A percentile compares a stretch with the other conserved stretches of the same genome.
Evolutionary conservation across 2,329 filamentous ascomycete species (phyloP).

Genomic region (Cladosporium sp.): DNA sequence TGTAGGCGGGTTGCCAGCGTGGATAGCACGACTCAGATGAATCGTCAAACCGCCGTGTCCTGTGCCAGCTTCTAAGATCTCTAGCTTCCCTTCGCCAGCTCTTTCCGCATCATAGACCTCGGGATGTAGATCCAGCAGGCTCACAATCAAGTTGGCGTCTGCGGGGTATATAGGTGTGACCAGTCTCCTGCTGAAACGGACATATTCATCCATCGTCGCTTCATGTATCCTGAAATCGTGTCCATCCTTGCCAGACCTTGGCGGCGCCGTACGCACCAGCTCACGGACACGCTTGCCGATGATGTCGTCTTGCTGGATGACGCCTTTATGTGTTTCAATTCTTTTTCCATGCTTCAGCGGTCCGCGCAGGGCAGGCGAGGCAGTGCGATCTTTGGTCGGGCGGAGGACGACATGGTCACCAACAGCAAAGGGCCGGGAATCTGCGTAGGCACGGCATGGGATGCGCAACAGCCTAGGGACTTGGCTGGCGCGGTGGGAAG

Average conservation of each 20-base stretch:
- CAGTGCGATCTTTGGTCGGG: conserved; percentile 37
- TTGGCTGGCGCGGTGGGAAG: neutral
- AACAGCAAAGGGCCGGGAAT: conserved; percentile 26
- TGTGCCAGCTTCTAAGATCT: conserved; percentile 81
- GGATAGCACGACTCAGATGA: conserved; percentile 72
- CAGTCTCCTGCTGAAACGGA: conserved; percentile 63
- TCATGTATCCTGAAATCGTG: conserved; percentile 58
- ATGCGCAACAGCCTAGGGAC: conserved; percentile 5
- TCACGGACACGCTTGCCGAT: conserved; percentile 65
- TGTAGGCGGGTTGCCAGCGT: conserved; percentile 64
- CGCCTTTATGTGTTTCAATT: conserved; percentile 49
- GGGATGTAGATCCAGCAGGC: conserved; percentile 72
- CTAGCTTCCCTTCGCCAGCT: conserved; percentile 50
- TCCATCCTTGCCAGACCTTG: conserved; percentile 39
- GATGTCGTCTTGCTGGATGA: conserved; percentile 55
- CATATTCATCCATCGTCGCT: conserved; percentile 72
- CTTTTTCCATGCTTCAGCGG: conserved; percentile 38
- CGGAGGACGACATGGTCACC: conserved; percentile 44
- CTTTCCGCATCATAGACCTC: conserved; percentile 38
- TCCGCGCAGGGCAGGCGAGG: conserved; percentile 42
- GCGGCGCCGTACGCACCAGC: conserved; percentile 52
- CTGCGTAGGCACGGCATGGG: conserved; percentile 17
- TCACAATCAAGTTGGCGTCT: conserved; percentile 74
- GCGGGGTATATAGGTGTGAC: conserved; percentile 80
- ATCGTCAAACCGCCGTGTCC: conserved; percentile 80